Base-by-base conservation (phyloP, 352 stramenopile genomes). In the Pythium dissimile region DNA sequence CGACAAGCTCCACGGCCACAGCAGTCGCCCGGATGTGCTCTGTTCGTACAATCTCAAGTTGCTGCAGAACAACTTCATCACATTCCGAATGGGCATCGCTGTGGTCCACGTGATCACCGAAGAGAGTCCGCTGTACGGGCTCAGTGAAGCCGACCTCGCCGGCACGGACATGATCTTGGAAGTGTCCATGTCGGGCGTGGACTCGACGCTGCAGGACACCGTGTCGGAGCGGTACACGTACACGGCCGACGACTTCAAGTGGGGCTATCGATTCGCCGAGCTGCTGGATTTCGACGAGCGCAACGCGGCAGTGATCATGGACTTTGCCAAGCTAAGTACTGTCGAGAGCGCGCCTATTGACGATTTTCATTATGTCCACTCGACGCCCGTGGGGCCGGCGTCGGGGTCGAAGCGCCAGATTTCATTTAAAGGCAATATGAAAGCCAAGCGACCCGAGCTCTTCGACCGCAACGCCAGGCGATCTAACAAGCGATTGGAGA, bases 21-120 rank as follows among this genome's bases (percentile, higher is more conserved):
- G 8, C n/a, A 23, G 18, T 4, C 38, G 26, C 7, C 49, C 41
- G 15, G 49, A 64, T 54, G 67, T 82, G 31, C 55, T 92, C 0
- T 80, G 77, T 26, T 89, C 79, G 47, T 90, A 92, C 65, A 86
- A 90, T 23, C 72, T 94, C 48, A 81, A 85, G 50, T 60, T 94
- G 23, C 32, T 88, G 54, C 84, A 92, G 34, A 85, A 88, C 62
- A 91, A 91, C 37, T 94, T 92, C 34, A 90, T 94, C 54, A 91
- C 83, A 31, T 92, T 94, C 49, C 84, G 84, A 24, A 89, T 94
- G 77, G 81, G 80, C 32, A 65, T 94, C 18, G 81, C 83, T 3
- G 76, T 90, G 8, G 81, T 94, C 30, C 84, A 94, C 28, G 62
- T 94, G 18, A 89, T 94, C 43, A 76, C 89, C 39, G 78, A 78